phyloP scores from a whole-genome alignment of 1,139 yeast species.

The Kodamaea sp. region DNA sequence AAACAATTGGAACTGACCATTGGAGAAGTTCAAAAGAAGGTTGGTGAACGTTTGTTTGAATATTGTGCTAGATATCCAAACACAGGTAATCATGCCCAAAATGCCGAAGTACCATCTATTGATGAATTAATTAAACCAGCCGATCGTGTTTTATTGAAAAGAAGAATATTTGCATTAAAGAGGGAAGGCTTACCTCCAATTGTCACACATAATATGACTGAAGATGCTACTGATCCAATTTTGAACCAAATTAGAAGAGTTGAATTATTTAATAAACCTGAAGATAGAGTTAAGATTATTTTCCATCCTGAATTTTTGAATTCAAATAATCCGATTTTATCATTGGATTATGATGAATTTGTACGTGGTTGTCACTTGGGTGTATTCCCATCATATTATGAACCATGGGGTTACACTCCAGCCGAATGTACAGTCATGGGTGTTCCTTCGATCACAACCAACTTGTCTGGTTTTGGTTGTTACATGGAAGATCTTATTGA shows the following conservation, averaged over 20 bases:
- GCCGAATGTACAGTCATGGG: slow-evolving; percentile 99
- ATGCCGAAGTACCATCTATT: slow-evolving; percentile 52
- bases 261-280: slow-evolving; percentile 82
- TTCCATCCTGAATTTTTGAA: slow-evolving; percentile 97
- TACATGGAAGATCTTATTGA: slow-evolving; percentile 98
- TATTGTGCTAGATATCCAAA: slow-evolving; percentile 83
- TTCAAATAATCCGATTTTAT: slow-evolving; percentile 89
- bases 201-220: slow-evolving; percentile 97
- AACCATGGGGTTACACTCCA: slow-evolving; percentile 99
- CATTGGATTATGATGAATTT: slow-evolving; percentile 94
- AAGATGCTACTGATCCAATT: slow-evolving; percentile 87
- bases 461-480: slow-evolving; percentile 95
- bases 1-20: slow-evolving; percentile 88
- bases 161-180: slow-evolving; percentile 90
- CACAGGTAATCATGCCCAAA: slow-evolving; percentile 55
- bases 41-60: slow-evolving; percentile 85
- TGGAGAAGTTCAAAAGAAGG: slow-evolving; percentile 80
- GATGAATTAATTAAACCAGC: slow-evolving; percentile 84
- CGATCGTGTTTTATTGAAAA: slow-evolving; percentile 83
- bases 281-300: slow-evolving; percentile 89
- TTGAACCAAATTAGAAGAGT: slow-evolving; percentile 90
- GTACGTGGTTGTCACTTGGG: slow-evolving; percentile 98
- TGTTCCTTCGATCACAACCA: slow-evolving; percentile 96
- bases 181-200: slow-evolving; percentile 89
- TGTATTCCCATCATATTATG: slow-evolving; percentile 96